Evolutionary conservation across 2,329 filamentous ascomycete species (phyloP).

Genomic region (Trichoderma aggressivum): DNA sequence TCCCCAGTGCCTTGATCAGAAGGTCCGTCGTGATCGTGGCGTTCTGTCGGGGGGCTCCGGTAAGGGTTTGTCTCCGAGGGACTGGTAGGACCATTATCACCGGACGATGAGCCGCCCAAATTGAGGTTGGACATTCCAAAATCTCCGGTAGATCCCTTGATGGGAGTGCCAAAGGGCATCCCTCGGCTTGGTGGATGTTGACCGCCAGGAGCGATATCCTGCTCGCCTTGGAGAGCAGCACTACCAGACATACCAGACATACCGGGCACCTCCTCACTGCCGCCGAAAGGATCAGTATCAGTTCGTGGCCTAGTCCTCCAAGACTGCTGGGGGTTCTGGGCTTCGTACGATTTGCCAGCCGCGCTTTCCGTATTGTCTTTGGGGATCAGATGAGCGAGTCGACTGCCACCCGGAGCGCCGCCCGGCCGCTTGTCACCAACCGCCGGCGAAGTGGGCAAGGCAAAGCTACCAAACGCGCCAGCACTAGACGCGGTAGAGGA

Average conservation of each 20-base stretch:
- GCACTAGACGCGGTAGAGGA: conserved; percentile 58
- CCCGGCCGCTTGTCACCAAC: conserved; percentile 72
- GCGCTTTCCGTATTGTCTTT: conserved; percentile 72
- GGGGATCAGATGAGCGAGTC: conserved; percentile 78
- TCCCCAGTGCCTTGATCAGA: conserved; percentile 50
- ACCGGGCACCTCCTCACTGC: conserved; percentile 44
- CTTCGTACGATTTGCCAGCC: conserved; percentile 49
- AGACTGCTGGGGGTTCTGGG: conserved; percentile 40
- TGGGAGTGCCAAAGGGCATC: conserved; percentile 50
- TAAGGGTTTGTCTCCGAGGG: conserved; percentile 96
- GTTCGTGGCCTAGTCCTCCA: conserved; percentile 62
- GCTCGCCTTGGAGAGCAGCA: conserved; percentile 70
- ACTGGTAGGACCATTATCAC: conserved; percentile 70
- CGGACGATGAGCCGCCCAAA: conserved; percentile 48
- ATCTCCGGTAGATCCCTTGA: conserved; percentile 54
- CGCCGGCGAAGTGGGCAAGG: conserved; percentile 56
- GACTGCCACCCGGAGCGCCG: conserved; percentile 70
- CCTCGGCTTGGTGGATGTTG: conserved; percentile 33
- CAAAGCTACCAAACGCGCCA: conserved; percentile 87
- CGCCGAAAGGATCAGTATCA: conserved; percentile 70
- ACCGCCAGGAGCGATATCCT: conserved; percentile 57
- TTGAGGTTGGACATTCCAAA: conserved; percentile 61
- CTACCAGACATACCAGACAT: conserved; percentile 51
- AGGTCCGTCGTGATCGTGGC: conserved; percentile 60
- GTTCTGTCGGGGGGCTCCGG: conserved; percentile 80